Evolutionary conservation across 2,329 filamentous ascomycete genomes (phyloP).

Genomic region (Hypoxylon sp.): DNA sequence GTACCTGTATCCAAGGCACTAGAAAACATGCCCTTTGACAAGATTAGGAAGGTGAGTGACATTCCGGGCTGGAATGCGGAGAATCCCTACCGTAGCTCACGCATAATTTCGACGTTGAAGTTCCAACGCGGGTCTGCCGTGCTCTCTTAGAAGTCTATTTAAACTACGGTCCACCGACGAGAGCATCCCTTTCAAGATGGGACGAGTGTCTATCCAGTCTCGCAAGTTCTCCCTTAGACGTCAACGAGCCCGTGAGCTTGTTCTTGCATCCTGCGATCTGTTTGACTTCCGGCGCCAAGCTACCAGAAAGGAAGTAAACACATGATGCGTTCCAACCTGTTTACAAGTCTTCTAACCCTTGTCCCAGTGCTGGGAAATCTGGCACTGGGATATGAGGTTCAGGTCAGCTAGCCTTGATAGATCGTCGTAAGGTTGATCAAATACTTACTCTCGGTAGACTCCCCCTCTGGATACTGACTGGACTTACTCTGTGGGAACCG

Average conservation of each 20-base stretch:
- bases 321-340: slow-evolving; percentile 26
- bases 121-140: slow-evolving; percentile 12
- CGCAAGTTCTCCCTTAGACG: slow-evolving; percentile 11
- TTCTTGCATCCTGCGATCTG: slow-evolving; percentile 11
- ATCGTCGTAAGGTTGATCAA: background rate
- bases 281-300: slow-evolving; percentile 13
- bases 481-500: slow-evolving; percentile 60
- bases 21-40: slow-evolving; percentile 16
- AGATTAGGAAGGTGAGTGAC: slow-evolving; percentile 38
- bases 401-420: slow-evolving; percentile 22
- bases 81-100: slow-evolving; percentile 33
- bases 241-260: slow-evolving; percentile 6
- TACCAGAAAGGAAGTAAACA: slow-evolving; percentile 18
- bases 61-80: slow-evolving; percentile 34
- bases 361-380: slow-evolving; percentile 25
- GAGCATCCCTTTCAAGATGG: slow-evolving; percentile 1
- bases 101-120: slow-evolving; percentile 28
- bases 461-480: slow-evolving; percentile 60
- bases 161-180: slow-evolving; percentile 14
- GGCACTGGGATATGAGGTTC: slow-evolving; percentile 35
- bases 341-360: slow-evolving; percentile 27
- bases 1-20: slow-evolving; percentile 26
- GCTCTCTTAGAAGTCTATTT: slow-evolving; percentile 27
- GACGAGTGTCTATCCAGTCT: slow-evolving; percentile 22
- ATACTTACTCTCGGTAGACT: slow-evolving; percentile 49